Conservation (phyloP, 805 yeast genomes). For the Candida ovalis region DNA sequence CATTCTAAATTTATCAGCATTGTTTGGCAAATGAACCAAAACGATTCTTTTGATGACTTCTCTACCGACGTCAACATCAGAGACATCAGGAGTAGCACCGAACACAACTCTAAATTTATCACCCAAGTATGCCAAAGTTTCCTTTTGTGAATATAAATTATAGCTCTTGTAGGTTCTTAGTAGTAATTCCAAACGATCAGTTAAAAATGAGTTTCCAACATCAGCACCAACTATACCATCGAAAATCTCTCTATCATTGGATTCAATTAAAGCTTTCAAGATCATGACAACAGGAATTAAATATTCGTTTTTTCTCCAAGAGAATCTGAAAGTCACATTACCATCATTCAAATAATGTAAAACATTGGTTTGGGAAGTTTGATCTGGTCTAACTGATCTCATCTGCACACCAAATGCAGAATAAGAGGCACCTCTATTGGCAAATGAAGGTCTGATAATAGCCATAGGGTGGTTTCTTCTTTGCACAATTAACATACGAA, state of each 20-base stretch:
- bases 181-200: constrained; percentile 94
- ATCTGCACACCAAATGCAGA: constrained; percentile 90
- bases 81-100: constrained; percentile 80
- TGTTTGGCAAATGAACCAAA: constrained; percentile 75
- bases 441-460: constrained; percentile 88
- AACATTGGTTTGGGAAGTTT: constrained; percentile 97
- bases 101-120: constrained; percentile 93
- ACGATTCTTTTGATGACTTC: constrained; percentile 81
- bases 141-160: constrained; percentile 72
- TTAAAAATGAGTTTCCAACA: constrained; percentile 81
- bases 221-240: constrained; percentile 95
- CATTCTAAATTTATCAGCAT: constrained; percentile 80
- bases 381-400: constrained; percentile 93
- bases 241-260: constrained; percentile 91
- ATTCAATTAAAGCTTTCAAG: constrained; percentile 82
- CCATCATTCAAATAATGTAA: constrained; percentile 94
- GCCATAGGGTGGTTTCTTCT: constrained; percentile 99
- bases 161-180: constrained; percentile 84
- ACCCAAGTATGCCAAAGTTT: constrained; percentile 91
- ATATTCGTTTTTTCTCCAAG: constrained; percentile 96
- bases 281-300: constrained; percentile 91
- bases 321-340: constrained; percentile 91
- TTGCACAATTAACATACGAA: constrained; percentile 97
- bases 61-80: constrained; percentile 88
- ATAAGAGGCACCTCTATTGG: constrained; percentile 89